These are phyloP conservation scores for Boletus reticuloceps DNA, from an alignment of 768 basidiomycete species.

Conservation along the genomic window DNA sequence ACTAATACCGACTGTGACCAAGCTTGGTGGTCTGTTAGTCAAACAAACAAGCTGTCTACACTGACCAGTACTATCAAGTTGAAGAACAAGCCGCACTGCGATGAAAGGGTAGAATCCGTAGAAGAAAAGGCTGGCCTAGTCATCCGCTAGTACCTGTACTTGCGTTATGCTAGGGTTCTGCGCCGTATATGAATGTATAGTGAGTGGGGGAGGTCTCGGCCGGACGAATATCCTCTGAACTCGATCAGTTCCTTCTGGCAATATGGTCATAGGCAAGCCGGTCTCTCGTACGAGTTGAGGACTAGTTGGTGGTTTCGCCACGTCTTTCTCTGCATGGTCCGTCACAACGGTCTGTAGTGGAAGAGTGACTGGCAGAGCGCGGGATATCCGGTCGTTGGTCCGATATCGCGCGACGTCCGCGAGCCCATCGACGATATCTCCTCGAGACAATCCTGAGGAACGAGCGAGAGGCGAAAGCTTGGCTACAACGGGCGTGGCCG, in stretches of 20 bases:
- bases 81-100: conserved; percentile 1
- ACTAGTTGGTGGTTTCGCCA: conserved; percentile 19
- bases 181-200: conserved; percentile 14
- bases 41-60: no score
- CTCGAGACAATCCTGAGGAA: not conserved
- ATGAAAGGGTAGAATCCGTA: not conserved
- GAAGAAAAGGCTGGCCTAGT: not conserved
- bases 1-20: no score
- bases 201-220: conserved; percentile 43
- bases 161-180: conserved; percentile 1
- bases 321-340: conserved; percentile 22
- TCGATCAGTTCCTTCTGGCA: conserved; percentile 12
- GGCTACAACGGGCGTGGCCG: not conserved
- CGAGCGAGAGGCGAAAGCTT: not conserved
- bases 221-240: conserved; percentile 33
- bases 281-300: conserved; percentile 28
- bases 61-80: no score
- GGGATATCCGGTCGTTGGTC: conserved; percentile 1
- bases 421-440: not conserved
- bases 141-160: conserved; percentile 17
- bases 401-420: not conserved
- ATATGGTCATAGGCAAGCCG: conserved; percentile 24
- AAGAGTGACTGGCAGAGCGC: conserved; percentile 18
- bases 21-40: no score
- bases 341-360: conserved; percentile 7